Evolutionary conservation across 371 early-diverging fungal genomes (phyloP), one percentile per base, ranked within the genome.

Genomic region (Mycotypha africana): DNA sequence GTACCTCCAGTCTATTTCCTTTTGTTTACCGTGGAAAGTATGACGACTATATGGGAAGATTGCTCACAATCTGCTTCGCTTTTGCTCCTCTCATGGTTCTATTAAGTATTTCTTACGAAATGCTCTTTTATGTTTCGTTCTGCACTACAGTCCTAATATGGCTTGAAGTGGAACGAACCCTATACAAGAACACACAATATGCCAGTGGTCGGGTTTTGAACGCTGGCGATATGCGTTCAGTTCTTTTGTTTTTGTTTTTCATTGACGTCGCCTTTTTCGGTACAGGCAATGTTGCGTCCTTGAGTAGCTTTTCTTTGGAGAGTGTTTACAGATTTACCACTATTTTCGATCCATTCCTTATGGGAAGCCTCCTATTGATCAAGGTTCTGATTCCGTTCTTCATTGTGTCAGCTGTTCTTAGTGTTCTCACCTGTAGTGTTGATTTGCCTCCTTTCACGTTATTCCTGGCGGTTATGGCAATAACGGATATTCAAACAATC

Each of bases 241-340:
- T 87, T 4, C 62, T 84, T 10, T 45, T 83, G 41, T 94, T 94
- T 62, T 66, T 95, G 42, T 85, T 93, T 60, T 88, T 93, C 49
- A 84, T 94, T 64, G 86, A 91, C 53, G 84, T 91, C 2, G 93
- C 89, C 4, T 97, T 97, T 72, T 97, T 97, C 71, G 95, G 95
- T 25, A 95, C 95, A 0, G 95, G 95, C 49, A 97, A 97, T 57
- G 83, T 97, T 11, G 97, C 97, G 2, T 86, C 87, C 2, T 49
- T 97, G 43, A 74, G 85, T 35, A 87, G 88, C 25, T 97, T 97
- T 67, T 84, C 87, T 1, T 65, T 97, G 17, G 82, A 82, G 45
- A 85, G 88, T n/a, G 95, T 97, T 17, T 94, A 92, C 60, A 79
- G 95, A 30, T 78, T 97, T 38, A 89, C 88, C 1, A 93, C 95